A percentile compares a stretch with the other conserved stretches of the same genome.
These are phyloP conservation scores for Ganoderma leucocontextum DNA, from an alignment of 1,284 basidiomycete species.

Conservation along the genomic window DNA sequence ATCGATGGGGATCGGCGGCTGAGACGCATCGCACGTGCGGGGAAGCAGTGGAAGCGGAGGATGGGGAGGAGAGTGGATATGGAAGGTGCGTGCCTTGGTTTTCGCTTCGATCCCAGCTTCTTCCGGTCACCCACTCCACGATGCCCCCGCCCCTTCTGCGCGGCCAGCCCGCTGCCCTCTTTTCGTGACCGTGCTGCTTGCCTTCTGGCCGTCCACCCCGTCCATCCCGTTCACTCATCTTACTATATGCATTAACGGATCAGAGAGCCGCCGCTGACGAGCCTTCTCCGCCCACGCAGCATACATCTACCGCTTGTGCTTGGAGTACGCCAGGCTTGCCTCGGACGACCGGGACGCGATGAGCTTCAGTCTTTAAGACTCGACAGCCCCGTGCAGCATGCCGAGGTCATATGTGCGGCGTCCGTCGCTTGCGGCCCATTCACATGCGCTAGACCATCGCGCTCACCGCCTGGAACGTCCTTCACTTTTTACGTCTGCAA, in stretches of 20 bases:
- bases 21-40: constrained; percentile 84
- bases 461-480: not conserved
- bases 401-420: constrained; percentile 2
- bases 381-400: not conserved
- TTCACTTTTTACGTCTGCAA: not conserved
- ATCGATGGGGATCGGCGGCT: constrained; percentile 79
- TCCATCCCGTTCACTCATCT: constrained; percentile 14
- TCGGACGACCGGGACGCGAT: constrained; percentile 80
- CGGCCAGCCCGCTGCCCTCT: constrained; percentile 14
- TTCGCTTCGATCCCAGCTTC: too few species aligned
- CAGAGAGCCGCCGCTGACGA: constrained; percentile 20
- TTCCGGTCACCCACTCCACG: not conserved
- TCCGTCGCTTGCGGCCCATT: not conserved
- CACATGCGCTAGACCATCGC: not conserved
- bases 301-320: constrained; percentile 87
- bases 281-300: constrained; percentile 50
- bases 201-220: constrained; percentile 15
- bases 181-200: constrained; percentile 9
- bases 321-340: constrained; percentile 90
- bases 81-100: constrained; percentile 71
- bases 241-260: constrained; percentile 4
- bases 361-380: constrained; percentile 31
- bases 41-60: constrained; percentile 89
- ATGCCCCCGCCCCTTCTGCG: constrained; percentile 1
- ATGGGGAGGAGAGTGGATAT: constrained; percentile 86